These are phyloP conservation scores for Psilocybe sp. DNA, from an alignment of 768 basidiomycete species.

Conservation along the genomic window DNA sequence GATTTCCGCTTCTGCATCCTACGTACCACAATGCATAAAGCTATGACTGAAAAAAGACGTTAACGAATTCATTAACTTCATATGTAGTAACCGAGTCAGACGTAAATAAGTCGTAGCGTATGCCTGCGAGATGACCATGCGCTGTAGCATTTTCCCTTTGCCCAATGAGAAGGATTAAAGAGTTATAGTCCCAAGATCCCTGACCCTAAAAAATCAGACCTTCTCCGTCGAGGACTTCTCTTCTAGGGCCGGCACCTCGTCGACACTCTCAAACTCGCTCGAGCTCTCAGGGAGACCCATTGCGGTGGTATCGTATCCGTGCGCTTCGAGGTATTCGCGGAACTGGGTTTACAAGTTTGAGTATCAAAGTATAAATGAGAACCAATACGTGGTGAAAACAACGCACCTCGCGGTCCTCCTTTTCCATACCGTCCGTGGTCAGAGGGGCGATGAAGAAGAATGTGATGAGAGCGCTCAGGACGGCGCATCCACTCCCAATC, in stretches of 20 bases:
- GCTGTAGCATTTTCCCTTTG: too few relatives aligned
- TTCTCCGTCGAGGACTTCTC: conserved; percentile 7
- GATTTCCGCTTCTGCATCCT: too few relatives aligned
- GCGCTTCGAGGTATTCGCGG: conserved; percentile 73
- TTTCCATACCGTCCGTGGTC: conserved; percentile 71
- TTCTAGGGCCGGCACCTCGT: conserved; percentile 20
- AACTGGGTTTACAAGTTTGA: conserved; percentile 43
- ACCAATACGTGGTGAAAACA: background rate
- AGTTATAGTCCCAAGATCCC: too few relatives aligned
- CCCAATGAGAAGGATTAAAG: too few relatives aligned
- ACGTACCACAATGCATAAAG: too few relatives aligned
- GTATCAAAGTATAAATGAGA: too few relatives aligned
- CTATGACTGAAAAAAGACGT: too few relatives aligned
- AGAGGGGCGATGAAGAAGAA: conserved; percentile 75
- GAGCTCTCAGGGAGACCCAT: conserved; percentile 54
- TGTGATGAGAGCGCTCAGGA: conserved; percentile 73
- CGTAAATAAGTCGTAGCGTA: too few relatives aligned
- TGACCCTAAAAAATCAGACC: too few relatives aligned
- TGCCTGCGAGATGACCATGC: too few relatives aligned
- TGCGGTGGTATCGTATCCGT: conserved; percentile 75
- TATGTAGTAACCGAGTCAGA: too few relatives aligned
- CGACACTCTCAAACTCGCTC: conserved; percentile 9
- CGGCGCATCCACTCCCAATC: conserved; percentile 78
- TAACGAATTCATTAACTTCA: too few relatives aligned
- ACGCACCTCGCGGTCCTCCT: conserved; percentile 67